These are phyloP conservation scores for Cyclanthera cordifolia DNA, from an alignment of 306 rosid species.

Conservation along the genomic window DNA sequence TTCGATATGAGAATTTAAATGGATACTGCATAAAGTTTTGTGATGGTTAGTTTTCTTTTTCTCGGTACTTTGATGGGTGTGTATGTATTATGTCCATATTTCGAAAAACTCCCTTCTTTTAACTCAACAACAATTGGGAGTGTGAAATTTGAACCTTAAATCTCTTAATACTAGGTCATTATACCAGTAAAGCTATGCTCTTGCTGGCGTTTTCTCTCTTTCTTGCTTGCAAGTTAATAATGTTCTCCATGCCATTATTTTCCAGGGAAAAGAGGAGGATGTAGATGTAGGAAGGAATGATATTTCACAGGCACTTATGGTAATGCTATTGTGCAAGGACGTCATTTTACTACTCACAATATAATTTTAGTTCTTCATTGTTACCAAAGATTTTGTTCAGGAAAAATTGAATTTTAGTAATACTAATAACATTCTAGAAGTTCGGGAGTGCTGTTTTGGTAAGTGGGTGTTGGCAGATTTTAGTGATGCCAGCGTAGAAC, in stretches of 20 bases:
- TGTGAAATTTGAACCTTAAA: too few species aligned
- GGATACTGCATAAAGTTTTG: not conserved
- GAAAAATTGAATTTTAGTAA: not conserved
- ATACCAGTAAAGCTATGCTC: too few species aligned
- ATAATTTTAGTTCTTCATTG: not conserved
- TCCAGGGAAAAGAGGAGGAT: constrained; percentile 53
- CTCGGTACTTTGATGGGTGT: not conserved
- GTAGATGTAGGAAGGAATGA: constrained; percentile 58
- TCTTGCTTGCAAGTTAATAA: not conserved
- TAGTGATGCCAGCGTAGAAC: not conserved
- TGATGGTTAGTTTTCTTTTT: not conserved
- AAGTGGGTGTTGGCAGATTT: not conserved
- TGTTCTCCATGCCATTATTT: constrained; percentile 19
- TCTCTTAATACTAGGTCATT: too few species aligned
- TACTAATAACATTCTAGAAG: not conserved
- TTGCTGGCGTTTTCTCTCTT: not conserved
- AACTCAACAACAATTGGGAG: too few species aligned
- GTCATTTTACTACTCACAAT: not conserved
- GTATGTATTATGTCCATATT: not conserved
- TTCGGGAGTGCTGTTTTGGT: not conserved
- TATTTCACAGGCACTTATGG: constrained; percentile 67
- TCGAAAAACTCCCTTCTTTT: not conserved
- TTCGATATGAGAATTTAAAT: not conserved
- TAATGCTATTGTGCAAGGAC: constrained; percentile 7
- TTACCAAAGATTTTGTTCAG: not conserved